These are phyloP conservation scores for Drechslerella stenobrocha DNA, from an alignment of 2,329 filamentous ascomycete species.

Conservation along the genomic window DNA sequence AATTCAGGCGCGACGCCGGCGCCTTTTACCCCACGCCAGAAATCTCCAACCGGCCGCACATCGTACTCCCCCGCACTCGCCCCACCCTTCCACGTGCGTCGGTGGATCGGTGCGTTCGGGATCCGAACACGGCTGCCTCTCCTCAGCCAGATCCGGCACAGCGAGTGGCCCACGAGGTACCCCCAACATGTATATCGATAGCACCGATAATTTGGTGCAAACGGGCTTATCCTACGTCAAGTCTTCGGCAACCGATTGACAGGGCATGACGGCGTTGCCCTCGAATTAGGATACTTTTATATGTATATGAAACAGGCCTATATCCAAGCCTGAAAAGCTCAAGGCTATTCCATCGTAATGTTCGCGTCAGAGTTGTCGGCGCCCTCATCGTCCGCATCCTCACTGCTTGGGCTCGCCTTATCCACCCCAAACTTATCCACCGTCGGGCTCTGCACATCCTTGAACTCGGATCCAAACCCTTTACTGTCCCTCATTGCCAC, in stretches of 20 bases:
- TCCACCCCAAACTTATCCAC: slow-evolving; percentile 26
- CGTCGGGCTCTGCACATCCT: slow-evolving; percentile 25
- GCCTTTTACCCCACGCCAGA: slow-evolving; percentile 49
- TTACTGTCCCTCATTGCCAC: slow-evolving; percentile 15
- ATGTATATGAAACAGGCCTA: too few species aligned
- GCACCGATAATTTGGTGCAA: too few species aligned
- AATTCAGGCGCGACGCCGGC: slow-evolving; percentile 53
- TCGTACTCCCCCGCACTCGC: slow-evolving; percentile 49
- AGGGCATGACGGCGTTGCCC: too few species aligned
- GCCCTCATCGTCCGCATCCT: slow-evolving; percentile 44
- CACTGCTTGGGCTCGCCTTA: slow-evolving; percentile 30
- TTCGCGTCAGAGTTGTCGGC: slow-evolving; percentile 44
- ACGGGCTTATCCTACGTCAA: too few species aligned
- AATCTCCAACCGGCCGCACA: slow-evolving; percentile 50
- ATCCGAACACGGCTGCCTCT: slow-evolving; percentile 55
- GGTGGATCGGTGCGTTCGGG: slow-evolving; percentile 54
- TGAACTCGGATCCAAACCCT: slow-evolving; percentile 9
- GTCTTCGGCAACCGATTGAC: too few species aligned
- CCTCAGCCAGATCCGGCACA: slow-evolving; percentile 55
- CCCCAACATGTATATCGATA: too few species aligned
- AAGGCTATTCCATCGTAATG: slow-evolving; percentile 42
- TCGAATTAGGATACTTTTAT: too few species aligned
- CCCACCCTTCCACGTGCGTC: slow-evolving; percentile 54
- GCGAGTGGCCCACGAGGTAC: too few species aligned
- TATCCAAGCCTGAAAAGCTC: too few species aligned